Conservation (phyloP, 305 asterid species). For the Fraxinus ornus region DNA sequence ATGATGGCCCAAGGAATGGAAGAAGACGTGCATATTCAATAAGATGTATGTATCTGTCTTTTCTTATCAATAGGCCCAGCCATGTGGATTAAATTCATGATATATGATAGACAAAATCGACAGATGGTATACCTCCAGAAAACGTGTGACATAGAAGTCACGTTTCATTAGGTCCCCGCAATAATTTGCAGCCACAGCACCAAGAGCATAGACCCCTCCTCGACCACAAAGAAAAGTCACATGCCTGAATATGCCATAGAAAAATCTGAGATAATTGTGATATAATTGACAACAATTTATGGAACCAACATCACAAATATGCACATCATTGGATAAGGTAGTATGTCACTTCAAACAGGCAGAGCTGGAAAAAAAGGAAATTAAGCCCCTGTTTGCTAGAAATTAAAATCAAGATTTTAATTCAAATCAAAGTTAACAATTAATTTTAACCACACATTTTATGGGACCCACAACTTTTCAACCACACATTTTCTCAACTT, state of each 20-base stretch:
- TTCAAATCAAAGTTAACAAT: too few species aligned
- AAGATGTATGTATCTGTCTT: background rate
- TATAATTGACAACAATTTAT: background rate
- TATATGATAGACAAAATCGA: background rate
- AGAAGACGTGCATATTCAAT: background rate
- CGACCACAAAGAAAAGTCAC: conserved; percentile 76
- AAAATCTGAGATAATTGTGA: background rate
- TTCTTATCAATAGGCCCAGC: background rate
- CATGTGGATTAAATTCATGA: background rate
- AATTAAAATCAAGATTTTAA: too few species aligned
- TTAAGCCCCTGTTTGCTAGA: too few species aligned
- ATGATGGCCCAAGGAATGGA: background rate
- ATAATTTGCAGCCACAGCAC: conserved; percentile 64
- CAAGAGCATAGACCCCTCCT: conserved; percentile 77
- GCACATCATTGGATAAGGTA: background rate
- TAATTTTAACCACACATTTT: too few species aligned
- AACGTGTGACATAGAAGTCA: conserved; percentile 48
- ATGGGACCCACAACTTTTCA: too few species aligned
- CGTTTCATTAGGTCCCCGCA: conserved; percentile 49
- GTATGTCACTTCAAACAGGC: background rate
- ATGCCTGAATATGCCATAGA: conserved; percentile 39
- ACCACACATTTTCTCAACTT: too few species aligned
- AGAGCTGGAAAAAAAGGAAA: background rate
- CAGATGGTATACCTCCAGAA: conserved; percentile 55
- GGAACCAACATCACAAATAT: background rate